Percentiles rank a stretch among this genome's conserved stretches.
Conservation (phyloP, 305 asterid genomes). For the Rubia occidens region DNA sequence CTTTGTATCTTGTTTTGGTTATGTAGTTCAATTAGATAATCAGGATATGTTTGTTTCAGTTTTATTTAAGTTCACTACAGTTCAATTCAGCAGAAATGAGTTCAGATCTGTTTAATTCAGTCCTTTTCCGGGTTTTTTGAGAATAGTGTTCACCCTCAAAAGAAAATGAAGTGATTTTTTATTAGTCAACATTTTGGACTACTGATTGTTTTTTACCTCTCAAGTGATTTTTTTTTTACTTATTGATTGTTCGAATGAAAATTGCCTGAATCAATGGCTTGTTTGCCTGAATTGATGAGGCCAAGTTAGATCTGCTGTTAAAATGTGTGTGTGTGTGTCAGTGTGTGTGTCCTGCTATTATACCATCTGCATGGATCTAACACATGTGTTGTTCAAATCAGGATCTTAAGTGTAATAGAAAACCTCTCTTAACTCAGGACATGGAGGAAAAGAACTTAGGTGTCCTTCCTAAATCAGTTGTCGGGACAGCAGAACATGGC, state of each 20-base stretch:
- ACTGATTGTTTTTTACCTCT: background rate
- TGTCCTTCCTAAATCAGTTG: background rate
- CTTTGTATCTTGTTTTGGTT: no score
- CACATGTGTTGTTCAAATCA: background rate
- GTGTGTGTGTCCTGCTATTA: background rate
- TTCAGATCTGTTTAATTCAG: no score
- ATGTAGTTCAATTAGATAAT: no score
- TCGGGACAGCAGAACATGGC: slow-evolving; percentile 19
- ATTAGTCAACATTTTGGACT: background rate
- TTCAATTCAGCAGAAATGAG: no score
- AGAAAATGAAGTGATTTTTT: background rate
- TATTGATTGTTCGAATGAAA: no score
- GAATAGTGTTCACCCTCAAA: background rate
- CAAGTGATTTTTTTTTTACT: no score
- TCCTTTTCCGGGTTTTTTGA: no score
- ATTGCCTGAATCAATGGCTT: no score
- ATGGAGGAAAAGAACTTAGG: background rate
- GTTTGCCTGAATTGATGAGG: background rate
- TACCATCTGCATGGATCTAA: background rate
- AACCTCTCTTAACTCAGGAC: background rate
- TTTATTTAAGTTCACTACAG: no score
- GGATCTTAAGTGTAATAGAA: background rate
- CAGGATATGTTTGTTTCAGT: no score
- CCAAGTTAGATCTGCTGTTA: background rate
- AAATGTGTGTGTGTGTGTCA: background rate